Percentiles rank a stretch among this genome's conserved stretches.
phyloP scores from a whole-genome alignment of 1,139 yeast species.

The Kazachstania sp. region DNA sequence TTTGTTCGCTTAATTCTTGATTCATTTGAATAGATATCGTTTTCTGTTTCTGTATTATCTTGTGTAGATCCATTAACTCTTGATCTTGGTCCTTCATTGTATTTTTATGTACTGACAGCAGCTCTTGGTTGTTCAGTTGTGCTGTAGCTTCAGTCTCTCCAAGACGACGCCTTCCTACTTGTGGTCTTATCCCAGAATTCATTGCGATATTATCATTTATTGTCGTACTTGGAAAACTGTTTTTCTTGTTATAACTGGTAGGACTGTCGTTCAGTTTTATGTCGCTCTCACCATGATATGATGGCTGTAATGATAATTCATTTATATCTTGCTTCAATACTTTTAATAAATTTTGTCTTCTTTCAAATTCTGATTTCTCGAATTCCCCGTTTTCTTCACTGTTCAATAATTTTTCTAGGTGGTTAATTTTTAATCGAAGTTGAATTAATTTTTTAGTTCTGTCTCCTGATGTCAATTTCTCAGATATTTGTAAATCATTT shows the following conservation, averaged over 20 bases:
- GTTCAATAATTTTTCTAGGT: constrained; percentile 4
- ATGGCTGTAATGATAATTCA: constrained; percentile 10
- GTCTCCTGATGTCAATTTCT: constrained; percentile 16
- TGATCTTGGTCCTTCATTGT: constrained; percentile 58
- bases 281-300: background rate
- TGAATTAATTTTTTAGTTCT: constrained; percentile 29
- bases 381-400: background rate
- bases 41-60: constrained; percentile 55
- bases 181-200: constrained; percentile 9
- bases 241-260: background rate
- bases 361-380: constrained; percentile 32
- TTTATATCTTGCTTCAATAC: constrained; percentile 34
- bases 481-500: constrained; percentile 29
- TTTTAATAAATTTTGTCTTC: constrained; percentile 37
- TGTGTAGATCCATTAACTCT: constrained; percentile 50
- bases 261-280: background rate
- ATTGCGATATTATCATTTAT: background rate
- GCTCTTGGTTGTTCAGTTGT: constrained; percentile 46
- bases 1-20: constrained; percentile 67
- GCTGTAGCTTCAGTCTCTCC: constrained; percentile 70
- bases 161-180: constrained; percentile 39
- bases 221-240: background rate
- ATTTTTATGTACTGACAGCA: constrained; percentile 55
- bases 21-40: constrained; percentile 68
- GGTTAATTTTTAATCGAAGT: constrained; percentile 27